These are phyloP conservation scores for Aphanomyces euteiches DNA, from an alignment of 352 stramenopile genomes.

Conservation along the genomic window DNA sequence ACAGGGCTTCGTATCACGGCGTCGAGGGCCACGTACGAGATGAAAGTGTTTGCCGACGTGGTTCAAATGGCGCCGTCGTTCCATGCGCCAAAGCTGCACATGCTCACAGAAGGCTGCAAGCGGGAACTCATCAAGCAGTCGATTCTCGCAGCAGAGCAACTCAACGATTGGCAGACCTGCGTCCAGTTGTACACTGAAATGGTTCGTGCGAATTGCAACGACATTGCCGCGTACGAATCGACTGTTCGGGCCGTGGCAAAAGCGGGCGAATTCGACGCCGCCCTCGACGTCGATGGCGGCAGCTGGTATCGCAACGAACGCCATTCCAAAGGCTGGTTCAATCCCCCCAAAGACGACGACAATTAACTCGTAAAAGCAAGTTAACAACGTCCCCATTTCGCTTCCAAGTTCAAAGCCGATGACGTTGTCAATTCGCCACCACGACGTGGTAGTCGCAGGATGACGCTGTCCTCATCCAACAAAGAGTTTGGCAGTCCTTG, in stretches of 20 bases:
- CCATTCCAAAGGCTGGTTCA: conserved; percentile 55
- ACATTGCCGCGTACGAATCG: conserved; percentile 73
- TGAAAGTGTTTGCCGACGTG: conserved; percentile 56
- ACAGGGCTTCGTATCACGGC: conserved; percentile 65
- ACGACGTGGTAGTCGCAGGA: too few relatives aligned
- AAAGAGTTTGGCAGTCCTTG: too few relatives aligned
- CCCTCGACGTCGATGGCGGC: conserved; percentile 78
- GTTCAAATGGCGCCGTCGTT: conserved; percentile 58
- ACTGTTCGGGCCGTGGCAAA: conserved; percentile 80
- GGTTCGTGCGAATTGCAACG: conserved; percentile 54
- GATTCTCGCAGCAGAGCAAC: conserved; percentile 55
- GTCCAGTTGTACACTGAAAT: conserved; percentile 77
- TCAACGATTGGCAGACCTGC: conserved; percentile 67
- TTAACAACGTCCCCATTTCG: too few relatives aligned
- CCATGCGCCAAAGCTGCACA: conserved; percentile 42
- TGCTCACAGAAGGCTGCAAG: conserved; percentile 31
- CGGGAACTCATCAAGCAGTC: conserved; percentile 43
- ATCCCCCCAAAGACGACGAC: background rate
- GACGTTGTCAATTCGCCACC: too few relatives aligned
- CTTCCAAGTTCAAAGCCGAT: too few relatives aligned
- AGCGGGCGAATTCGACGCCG: conserved; percentile 75
- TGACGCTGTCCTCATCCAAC: too few relatives aligned
- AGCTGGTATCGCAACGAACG: conserved; percentile 83
- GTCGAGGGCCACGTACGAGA: conserved; percentile 43
- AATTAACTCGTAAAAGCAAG: too few relatives aligned